These are phyloP conservation scores for Geranium rotundifolium DNA, from an alignment of 345 rosid genomes.

Conservation along the genomic window DNA sequence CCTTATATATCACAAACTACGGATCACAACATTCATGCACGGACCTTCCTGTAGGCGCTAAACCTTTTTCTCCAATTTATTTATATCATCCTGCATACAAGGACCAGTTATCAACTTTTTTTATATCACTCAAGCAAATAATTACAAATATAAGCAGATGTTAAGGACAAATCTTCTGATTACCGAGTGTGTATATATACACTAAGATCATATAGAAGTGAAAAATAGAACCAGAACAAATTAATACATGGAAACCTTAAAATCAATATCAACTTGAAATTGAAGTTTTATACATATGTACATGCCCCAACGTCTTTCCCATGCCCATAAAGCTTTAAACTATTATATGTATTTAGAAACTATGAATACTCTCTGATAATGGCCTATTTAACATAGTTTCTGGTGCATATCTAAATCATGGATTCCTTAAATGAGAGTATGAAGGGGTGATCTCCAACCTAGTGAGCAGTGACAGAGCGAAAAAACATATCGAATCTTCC, in stretches of 20 bases:
- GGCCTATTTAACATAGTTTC: neutral
- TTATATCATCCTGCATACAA: slow-evolving; percentile 80
- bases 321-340: neutral
- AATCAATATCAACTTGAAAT: neutral
- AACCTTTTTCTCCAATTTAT: slow-evolving; percentile 70
- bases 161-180: slow-evolving; percentile 40
- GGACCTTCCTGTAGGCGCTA: slow-evolving; percentile 88
- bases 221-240: neutral
- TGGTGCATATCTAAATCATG: neutral
- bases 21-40: slow-evolving; percentile 84
- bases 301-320: neutral
- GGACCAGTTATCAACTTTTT: neutral
- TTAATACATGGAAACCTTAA: neutral
- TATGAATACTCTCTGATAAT: neutral
- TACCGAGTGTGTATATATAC: slow-evolving; percentile 76
- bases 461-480: too few relatives aligned
- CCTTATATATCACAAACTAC: too few relatives aligned
- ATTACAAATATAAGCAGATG: neutral
- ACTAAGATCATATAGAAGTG: slow-evolving; percentile 1
- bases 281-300: neutral
- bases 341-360: neutral
- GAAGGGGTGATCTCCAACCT: too few relatives aligned
- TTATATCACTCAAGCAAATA: slow-evolving; percentile 2
- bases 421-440: neutral
- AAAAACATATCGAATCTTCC: too few relatives aligned